A percentile compares a stretch with the other conserved stretches of the same genome.
phyloP scores from a whole-genome alignment of 2,329 filamentous ascomycete genomes.

The Plenodomus biglobosus region DNA sequence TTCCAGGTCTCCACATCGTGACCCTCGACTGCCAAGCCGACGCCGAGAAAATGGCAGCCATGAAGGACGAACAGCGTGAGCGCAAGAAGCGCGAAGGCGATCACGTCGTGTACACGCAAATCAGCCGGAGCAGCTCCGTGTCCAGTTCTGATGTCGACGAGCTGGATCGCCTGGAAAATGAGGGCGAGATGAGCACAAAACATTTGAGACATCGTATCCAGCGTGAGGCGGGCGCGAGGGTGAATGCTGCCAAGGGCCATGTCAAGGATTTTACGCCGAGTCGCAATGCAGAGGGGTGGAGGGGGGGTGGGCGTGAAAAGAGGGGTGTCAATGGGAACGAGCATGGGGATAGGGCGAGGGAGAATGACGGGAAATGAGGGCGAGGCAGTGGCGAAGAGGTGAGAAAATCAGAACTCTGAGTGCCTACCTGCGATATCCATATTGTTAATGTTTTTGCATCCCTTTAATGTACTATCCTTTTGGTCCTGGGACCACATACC shows the following conservation, averaged over 20 bases:
- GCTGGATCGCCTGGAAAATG: conserved; percentile 47
- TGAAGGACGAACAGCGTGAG: conserved; percentile 76
- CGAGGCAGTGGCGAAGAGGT: not conserved
- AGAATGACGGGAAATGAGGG: conserved; percentile 8
- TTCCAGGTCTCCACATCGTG: conserved; percentile 74
- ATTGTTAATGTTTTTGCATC: no score
- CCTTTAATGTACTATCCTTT: no score
- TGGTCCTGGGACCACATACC: no score
- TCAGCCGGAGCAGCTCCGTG: conserved; percentile 50
- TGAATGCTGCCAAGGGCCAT: conserved; percentile 27
- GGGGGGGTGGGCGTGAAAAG: conserved; percentile 16
- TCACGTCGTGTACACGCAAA: conserved; percentile 58
- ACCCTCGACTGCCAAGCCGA: conserved; percentile 73
- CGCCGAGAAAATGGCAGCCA: conserved; percentile 68
- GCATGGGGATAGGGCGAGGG: conserved; percentile 12
- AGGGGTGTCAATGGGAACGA: conserved; percentile 14
- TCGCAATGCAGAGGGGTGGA: conserved; percentile 30
- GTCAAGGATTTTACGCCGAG: conserved; percentile 27
- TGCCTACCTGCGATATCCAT: no score
- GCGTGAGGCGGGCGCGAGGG: conserved; percentile 24
- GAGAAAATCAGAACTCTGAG: no score
- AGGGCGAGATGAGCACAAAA: conserved; percentile 21
- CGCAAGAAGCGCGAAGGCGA: conserved; percentile 67
- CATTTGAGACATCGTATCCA: conserved; percentile 37
- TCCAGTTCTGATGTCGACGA: conserved; percentile 61